Evolutionary conservation across 106 monocot species (phyloP).

Genomic region (Iris macrosiphon): DNA sequence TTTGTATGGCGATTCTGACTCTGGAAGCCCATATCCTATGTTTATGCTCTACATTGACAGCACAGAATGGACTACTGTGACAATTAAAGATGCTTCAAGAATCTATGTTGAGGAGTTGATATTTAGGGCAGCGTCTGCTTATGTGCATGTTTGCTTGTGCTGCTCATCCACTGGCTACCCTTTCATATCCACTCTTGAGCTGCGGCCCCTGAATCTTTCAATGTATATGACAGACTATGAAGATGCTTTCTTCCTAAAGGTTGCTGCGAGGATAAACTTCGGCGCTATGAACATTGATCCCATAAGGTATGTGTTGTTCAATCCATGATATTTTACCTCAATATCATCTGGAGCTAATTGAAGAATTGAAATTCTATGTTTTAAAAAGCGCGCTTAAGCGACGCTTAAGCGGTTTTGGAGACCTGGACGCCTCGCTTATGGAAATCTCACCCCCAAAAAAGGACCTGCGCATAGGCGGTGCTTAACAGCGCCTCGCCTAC

Average conservation of each 20-base stretch:
- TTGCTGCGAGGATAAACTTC: slow-evolving; percentile 41
- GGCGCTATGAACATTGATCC: slow-evolving; percentile 26
- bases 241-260: slow-evolving; percentile 23
- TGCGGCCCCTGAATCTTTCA: slow-evolving; percentile 30
- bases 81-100: slow-evolving; percentile 23
- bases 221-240: slow-evolving; percentile 36
- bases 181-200: slow-evolving; percentile 45
- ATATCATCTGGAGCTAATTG: background rate
- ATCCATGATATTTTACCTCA: background rate
- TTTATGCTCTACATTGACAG: slow-evolving; percentile 29
- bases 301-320: slow-evolving; percentile 18
- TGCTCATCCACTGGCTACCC: slow-evolving; percentile 32
- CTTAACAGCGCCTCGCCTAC: too few species aligned
- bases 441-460: too few species aligned
- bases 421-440: too few species aligned
- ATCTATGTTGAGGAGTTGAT: slow-evolving; percentile 31
- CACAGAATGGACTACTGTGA: slow-evolving; percentile 31
- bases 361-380: too few species aligned
- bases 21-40: slow-evolving; percentile 26
- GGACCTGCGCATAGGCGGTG: too few species aligned
- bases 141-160: slow-evolving; percentile 30
- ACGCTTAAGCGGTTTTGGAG: too few species aligned
- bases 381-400: too few species aligned
- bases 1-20: slow-evolving; percentile 33
- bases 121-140: slow-evolving; percentile 21